Evolutionary conservation across 2,329 filamentous ascomycete genomes (phyloP).

Genomic region (Hawksworthiomyces lignivorus): DNA sequence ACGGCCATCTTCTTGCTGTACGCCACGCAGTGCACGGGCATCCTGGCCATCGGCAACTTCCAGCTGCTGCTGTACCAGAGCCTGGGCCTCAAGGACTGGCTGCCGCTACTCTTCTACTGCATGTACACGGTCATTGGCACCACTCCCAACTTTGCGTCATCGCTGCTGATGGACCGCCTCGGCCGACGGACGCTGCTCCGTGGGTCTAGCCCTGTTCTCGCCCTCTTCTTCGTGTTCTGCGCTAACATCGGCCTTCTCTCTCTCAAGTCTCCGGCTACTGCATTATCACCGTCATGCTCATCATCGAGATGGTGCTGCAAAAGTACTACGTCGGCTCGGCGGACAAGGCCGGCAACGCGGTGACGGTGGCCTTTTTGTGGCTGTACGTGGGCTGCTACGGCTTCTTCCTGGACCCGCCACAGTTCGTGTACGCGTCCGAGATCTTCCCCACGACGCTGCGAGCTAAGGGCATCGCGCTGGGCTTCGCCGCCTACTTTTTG

Average conservation of each 20-base stretch:
- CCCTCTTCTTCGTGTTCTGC: not conserved
- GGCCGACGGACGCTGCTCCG: not conserved
- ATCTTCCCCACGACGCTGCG: slow-evolving; percentile 7
- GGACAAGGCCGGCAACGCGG: slow-evolving; percentile 2
- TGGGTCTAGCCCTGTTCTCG: not conserved
- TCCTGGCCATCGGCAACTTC: slow-evolving; percentile 2
- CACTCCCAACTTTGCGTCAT: not conserved
- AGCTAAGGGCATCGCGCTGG: slow-evolving; percentile 7
- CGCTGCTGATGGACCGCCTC: not conserved
- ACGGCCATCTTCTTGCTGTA: slow-evolving; percentile 7
- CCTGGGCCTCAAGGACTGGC: not conserved
- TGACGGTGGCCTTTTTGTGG: slow-evolving; percentile 7
- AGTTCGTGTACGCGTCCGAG: slow-evolving; percentile 6
- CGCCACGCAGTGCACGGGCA: slow-evolving; percentile 6
- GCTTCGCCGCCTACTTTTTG: slow-evolving; percentile 2
- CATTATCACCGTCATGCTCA: slow-evolving; percentile 1
- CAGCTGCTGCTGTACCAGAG: slow-evolving; percentile 1
- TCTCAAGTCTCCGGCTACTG: not conserved
- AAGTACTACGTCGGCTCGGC: slow-evolving; percentile 5
- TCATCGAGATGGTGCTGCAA: slow-evolving; percentile 2
- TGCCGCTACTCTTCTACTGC: slow-evolving; percentile 3
- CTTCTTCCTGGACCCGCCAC: slow-evolving; percentile 6
- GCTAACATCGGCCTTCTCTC: too few relatives aligned
- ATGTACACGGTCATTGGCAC: slow-evolving; percentile 1
- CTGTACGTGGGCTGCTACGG: slow-evolving; percentile 7